Percentiles rank a stretch among this genome's conserved stretches.
These are phyloP conservation scores for Antrodiella citrinella DNA, from an alignment of 768 basidiomycete genomes.

Conservation along the genomic window DNA sequence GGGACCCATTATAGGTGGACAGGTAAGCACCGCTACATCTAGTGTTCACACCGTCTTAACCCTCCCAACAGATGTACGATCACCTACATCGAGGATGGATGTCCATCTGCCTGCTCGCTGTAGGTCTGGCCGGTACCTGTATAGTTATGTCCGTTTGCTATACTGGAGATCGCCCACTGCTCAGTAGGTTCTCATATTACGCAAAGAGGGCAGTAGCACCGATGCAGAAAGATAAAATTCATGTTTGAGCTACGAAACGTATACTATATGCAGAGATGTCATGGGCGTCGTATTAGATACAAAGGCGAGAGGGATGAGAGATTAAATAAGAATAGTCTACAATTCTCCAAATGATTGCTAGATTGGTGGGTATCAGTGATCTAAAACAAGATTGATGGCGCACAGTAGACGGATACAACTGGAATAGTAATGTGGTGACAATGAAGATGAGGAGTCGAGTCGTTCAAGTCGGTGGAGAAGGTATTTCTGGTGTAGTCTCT, in stretches of 20 bases:
- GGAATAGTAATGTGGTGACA: conserved; percentile 1
- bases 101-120: conserved; percentile 42
- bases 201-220: background rate
- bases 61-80: conserved; percentile 45
- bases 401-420: background rate
- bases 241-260: background rate
- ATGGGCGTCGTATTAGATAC: too few relatives aligned
- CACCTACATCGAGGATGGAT: conserved; percentile 51
- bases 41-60: background rate
- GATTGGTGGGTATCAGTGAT: too few relatives aligned
- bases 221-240: background rate
- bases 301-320: too few relatives aligned
- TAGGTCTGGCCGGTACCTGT: conserved; percentile 32
- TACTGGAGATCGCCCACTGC: conserved; percentile 32
- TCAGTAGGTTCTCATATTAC: background rate
- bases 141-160: conserved; percentile 34
- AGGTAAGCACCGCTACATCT: conserved; percentile 27
- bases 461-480: background rate
- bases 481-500: background rate
- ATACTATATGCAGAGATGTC: background rate
- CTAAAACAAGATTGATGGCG: too few relatives aligned
- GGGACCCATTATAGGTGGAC: conserved; percentile 64
- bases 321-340: too few relatives aligned
- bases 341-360: too few relatives aligned
- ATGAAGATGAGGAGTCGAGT: background rate